Evolutionary conservation across 2,329 filamentous ascomycete species (phyloP).

Genomic region (Talaromyces atroroseus): DNA sequence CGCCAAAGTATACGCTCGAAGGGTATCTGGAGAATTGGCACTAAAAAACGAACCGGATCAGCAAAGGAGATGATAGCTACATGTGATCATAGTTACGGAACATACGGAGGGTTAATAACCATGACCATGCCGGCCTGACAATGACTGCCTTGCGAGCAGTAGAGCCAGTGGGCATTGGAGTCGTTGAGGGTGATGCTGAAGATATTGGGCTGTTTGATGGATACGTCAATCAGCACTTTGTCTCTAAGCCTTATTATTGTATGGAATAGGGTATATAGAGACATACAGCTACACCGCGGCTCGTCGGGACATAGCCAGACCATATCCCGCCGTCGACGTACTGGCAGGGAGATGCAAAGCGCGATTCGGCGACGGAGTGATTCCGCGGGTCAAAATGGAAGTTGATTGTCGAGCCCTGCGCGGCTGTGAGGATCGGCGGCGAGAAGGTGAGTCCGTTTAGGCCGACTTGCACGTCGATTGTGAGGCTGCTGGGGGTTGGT

Average conservation of each 20-base stretch:
- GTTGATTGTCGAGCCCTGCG: conserved; percentile 34
- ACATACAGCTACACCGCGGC: not conserved
- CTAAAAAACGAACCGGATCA: not conserved
- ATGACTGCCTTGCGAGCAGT: conserved; percentile 47
- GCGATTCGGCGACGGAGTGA: conserved; percentile 60
- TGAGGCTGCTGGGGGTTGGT: not conserved
- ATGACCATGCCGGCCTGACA: conserved; percentile 49
- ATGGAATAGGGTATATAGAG: not conserved
- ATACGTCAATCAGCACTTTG: no score
- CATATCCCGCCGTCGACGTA: conserved; percentile 40
- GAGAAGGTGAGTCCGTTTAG: conserved; percentile 27
- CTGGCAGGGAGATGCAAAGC: conserved; percentile 57
- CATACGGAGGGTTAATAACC: conserved; percentile 46
- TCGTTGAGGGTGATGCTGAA: conserved; percentile 46
- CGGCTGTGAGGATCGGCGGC: conserved; percentile 25
- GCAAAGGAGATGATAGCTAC: no score
- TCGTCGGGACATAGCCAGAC: conserved; percentile 3
- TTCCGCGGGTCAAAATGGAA: conserved; percentile 60
- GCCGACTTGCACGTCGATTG: conserved; percentile 28
- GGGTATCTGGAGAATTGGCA: conserved; percentile 12
- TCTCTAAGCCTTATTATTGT: no score
- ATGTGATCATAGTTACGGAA: not conserved
- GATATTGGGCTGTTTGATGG: not conserved
- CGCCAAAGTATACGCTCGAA: conserved; percentile 16
- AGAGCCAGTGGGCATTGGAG: conserved; percentile 46